These are phyloP conservation scores for Colletotrichum phormii DNA, from an alignment of 2,329 filamentous ascomycete genomes.

Conservation along the genomic window DNA sequence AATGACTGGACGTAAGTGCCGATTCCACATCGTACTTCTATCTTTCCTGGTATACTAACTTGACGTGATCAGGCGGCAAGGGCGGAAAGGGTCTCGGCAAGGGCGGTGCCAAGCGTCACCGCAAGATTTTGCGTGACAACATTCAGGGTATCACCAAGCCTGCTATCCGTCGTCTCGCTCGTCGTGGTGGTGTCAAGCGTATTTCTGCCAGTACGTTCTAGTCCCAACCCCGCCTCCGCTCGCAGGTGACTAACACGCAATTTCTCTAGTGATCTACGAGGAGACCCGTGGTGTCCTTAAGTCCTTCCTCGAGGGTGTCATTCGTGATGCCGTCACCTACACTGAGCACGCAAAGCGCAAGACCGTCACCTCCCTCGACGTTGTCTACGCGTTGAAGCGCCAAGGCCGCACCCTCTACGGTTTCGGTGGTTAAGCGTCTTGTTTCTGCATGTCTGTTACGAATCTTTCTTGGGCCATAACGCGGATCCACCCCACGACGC, in stretches of 20 bases:
- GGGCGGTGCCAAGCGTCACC: constrained; percentile 98
- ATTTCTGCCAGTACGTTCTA: constrained; percentile 86
- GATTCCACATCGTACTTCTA: constrained; percentile 21
- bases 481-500: constrained; percentile 30
- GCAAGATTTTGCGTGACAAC: constrained; percentile 99
- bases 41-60: constrained; percentile 8
- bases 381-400: constrained; percentile 76
- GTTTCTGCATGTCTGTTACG: constrained; percentile 50
- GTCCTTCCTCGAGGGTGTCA: constrained; percentile 82
- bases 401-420: constrained; percentile 85
- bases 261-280: constrained; percentile 77
- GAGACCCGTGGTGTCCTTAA: constrained; percentile 83
- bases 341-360: constrained; percentile 86
- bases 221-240: neutral
- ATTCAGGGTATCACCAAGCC: constrained; percentile 99
- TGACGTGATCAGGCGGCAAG: constrained; percentile 76
- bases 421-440: constrained; percentile 80
- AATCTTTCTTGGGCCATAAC: constrained; percentile 44
- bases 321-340: constrained; percentile 82
- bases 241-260: constrained; percentile 32
- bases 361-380: constrained; percentile 78
- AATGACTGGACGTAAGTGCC: constrained; percentile 79
- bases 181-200: constrained; percentile 99
- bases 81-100: constrained; percentile 98
- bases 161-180: constrained; percentile 96